Base-by-base conservation (phyloP, 768 basidiomycete species). In the Suillus brevipes region DNA sequence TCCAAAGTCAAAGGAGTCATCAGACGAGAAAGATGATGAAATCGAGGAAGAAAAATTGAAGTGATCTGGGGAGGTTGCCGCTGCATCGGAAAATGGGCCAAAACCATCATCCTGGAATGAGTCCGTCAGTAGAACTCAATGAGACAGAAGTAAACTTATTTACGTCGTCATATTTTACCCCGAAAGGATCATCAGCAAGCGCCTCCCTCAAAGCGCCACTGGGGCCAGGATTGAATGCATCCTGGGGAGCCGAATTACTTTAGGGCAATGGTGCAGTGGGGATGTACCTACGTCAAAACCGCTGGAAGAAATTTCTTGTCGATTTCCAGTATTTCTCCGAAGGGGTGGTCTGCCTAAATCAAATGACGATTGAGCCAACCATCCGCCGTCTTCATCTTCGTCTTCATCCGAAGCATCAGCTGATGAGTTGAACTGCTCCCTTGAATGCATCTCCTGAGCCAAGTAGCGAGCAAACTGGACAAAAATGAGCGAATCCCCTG, bases 301-400 rank as follows among this genome's bases (percentile, higher is more conserved):
- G 67, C 69, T 72, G 13, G 75, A 72, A 58, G 80, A 75, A 31
- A 85, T 68, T 10, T 81, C 82, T 65, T 84, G 80, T 63, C 83
- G 78, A 63, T 84, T 82, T 62, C 71, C 76, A 64, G 79, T 79
- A 68, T 81, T 80, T 63, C 84, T 79, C 60, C 82, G 76, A 28
- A 84, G 78, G 4, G 85, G 83, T 20, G 83, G 81, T 60, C 80
- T 78, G 28, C 80, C 78, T 10, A 89, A 75, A 34, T 84, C 83
- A 67, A 92, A 92, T n/a, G 82, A 86, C 10, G 90, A 92, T 52
- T 90, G 89, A 4, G 91, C 82, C 31, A 94, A 75, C 93, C 92
- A 94, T 0, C 91, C 91, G 5, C 86, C 86, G 14, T 91, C 91
- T 20, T 91, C 90, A 12, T 85, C 82, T 9, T 82, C 79, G 2